Evolutionary conservation across 208 protist genomes (phyloP).

Genomic region (Borovskyia barvae): DNA sequence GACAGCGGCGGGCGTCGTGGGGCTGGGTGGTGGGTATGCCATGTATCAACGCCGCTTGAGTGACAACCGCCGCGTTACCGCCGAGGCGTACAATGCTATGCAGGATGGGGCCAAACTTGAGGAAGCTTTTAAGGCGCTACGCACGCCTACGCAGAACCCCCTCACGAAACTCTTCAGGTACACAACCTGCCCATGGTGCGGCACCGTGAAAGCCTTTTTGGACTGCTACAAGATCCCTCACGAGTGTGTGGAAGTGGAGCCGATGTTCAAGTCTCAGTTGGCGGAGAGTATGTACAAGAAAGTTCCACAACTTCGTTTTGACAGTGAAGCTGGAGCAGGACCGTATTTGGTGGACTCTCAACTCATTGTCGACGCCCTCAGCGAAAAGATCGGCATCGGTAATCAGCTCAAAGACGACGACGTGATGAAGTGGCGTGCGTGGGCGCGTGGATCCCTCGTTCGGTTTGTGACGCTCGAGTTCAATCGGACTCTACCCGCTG

Average conservation of each 20-base stretch:
- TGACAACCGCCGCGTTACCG: slow-evolving; percentile 75
- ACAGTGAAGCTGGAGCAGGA: slow-evolving; percentile 34
- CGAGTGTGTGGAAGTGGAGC: slow-evolving; percentile 86
- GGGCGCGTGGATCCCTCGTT: slow-evolving; percentile 79
- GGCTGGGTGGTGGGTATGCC: slow-evolving; percentile 51
- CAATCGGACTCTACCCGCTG: slow-evolving; percentile 65
- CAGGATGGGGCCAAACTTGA: slow-evolving; percentile 58
- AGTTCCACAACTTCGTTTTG: slow-evolving; percentile 86
- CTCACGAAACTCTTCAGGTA: slow-evolving; percentile 77
- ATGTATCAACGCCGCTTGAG: slow-evolving; percentile 75
- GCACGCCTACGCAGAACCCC: slow-evolving; percentile 34
- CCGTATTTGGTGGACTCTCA: slow-evolving; percentile 82
- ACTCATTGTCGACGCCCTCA: slow-evolving; percentile 78
- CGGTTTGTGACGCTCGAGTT: slow-evolving; percentile 86
- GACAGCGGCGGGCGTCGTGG: slow-evolving; percentile 28
- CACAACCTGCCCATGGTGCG: slow-evolving; percentile 91
- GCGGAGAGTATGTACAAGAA: slow-evolving; percentile 81
- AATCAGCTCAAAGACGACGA: slow-evolving; percentile 67
- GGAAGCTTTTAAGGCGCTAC: slow-evolving; percentile 49
- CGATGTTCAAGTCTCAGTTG: slow-evolving; percentile 88
- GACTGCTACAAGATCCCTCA: slow-evolving; percentile 78
- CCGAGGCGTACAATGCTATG: slow-evolving; percentile 72
- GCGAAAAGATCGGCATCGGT: slow-evolving; percentile 46
- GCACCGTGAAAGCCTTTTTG: slow-evolving; percentile 85
- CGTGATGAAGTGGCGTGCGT: slow-evolving; percentile 73